Evolutionary conservation across 2,329 filamentous ascomycete genomes (phyloP), one percentile per base, ranked within the genome.

Genomic region (Diaporthe sp.): DNA sequence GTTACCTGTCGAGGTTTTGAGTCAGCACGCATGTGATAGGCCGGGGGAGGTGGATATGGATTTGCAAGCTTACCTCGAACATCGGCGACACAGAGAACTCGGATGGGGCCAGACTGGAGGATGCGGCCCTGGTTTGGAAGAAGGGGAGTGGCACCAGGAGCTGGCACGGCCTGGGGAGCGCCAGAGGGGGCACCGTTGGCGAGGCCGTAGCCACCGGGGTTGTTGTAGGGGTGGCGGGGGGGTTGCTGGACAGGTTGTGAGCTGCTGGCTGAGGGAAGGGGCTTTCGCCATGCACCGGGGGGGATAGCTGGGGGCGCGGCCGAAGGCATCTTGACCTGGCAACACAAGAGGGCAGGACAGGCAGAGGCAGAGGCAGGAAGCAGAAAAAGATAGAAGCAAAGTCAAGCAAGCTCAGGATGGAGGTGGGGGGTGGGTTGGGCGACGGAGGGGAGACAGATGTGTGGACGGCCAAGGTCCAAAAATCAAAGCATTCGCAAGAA

Each of bases 31-130:
- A 65, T 75, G 76, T 46, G 46, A 34, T 53, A 19, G 58, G 25
- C 10, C 15, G 13, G 17, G 19, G 22, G 61, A 55, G 62, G 71
- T 49, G 61, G 49, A 28, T 28, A 58, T 49, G 25, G 53, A 42
- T 42, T 53, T 55, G 65, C 55, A 73, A 75, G 55, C 86, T 79
- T 85, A 94, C 92, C 92, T 91, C 92, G 89, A 81, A 94, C 92
- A 84, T 94, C 92, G 78, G 92, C 92, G 83, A 94, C 91, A 83
- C 92, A 94, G 72, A 94, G 88, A 72, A 94, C 89, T 84, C 92
- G 88, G 77, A 92, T 89, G 55, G 91, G 90, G 25, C 92, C 92
- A 73, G 88, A 91, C 82, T 93, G 91, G 81, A 93, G 87, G 78
- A 93, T 83, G 78, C 92, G 90, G 76, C 92, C 92, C 82, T 93